Base-by-base conservation (phyloP, 2,329 filamentous ascomycete genomes). In the Zymoseptoria crescenta region DNA sequence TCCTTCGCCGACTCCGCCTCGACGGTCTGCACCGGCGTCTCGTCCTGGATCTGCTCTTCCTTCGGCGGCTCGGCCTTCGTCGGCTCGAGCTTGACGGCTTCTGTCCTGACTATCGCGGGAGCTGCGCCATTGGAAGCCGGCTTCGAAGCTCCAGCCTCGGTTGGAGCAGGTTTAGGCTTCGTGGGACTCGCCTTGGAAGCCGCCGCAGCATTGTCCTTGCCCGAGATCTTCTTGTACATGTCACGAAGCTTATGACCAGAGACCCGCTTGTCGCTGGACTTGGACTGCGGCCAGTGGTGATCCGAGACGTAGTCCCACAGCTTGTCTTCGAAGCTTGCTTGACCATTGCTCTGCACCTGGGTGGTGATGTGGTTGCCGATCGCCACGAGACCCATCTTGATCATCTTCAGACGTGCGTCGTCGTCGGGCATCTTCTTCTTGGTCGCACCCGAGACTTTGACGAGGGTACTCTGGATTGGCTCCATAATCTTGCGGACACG, bases 351-450 rank as follows among this genome's bases (percentile, higher is more conserved):
- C 19, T 62, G 59, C 5, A 68, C 76, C 35, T 78, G 73, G 29
- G 77, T 75, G 54, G 82, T 80, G 62, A 87, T 81, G 66, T 85
- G 86, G 58, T 82, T 80, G 56, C 85, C 85, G 70, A 87, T 84
- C 4, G 79, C 79, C 49, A 85, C 76, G 45, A 87, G 74, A 67
- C 86, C 82, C 28, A 77, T 75, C 65, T 85, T 85, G 68, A 87
- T 81, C 50, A 85, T 80, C 67, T 77, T 80, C 21, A 86, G 81
- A 51, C 86, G 80, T 56, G 83, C 80, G 64, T 86, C 84, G 66
- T 83, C 82, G 28, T 81, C 83, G 57, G 83, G 83, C 62, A 86
- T 82, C 54, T 81, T 81, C 64, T 84, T 83, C 64, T 82, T 83
- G 2, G 83, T 87, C 3, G 84, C 85, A 55, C 79, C 81, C 56